Evolutionary conservation across 2,329 filamentous ascomycete species (phyloP).

Genomic region (Didymella glomerata): DNA sequence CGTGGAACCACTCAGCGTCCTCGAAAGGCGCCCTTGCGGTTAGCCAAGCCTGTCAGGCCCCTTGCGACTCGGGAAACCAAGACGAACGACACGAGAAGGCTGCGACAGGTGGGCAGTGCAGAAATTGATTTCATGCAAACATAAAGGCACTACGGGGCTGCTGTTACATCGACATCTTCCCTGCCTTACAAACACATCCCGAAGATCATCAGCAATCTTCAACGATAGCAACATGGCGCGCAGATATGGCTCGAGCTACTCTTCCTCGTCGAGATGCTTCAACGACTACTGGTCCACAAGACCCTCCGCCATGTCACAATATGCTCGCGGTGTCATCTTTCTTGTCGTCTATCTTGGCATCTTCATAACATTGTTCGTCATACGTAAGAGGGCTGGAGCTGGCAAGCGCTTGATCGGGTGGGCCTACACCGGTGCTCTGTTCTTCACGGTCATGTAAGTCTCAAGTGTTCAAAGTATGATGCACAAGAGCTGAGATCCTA

Average conservation of each 20-base stretch:
- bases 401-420: constrained; percentile 35
- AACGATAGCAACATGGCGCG: constrained; percentile 4
- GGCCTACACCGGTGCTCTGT: constrained; percentile 25
- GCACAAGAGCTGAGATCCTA: not conserved
- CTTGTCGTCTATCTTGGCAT: constrained; percentile 30
- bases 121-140: not conserved
- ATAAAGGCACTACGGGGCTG: constrained; percentile 3
- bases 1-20: not conserved
- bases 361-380: constrained; percentile 25
- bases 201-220: not conserved
- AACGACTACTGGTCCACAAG: not conserved
- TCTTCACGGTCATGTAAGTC: constrained; percentile 34
- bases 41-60: constrained; percentile 26
- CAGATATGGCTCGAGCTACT: constrained; percentile 1
- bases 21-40: constrained; percentile 18
- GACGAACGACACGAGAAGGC: constrained; percentile 26
- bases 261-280: constrained; percentile 13
- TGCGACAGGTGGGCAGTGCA: constrained; percentile 15
- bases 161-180: not conserved
- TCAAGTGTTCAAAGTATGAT: too few relatives aligned
- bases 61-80: constrained; percentile 26
- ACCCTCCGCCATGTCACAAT: not conserved
- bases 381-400: constrained; percentile 30
- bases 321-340: constrained; percentile 6
- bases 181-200: not conserved